Conservation (phyloP, 2,329 filamentous ascomycete species). For the Aspergillus sclerotialis region DNA sequence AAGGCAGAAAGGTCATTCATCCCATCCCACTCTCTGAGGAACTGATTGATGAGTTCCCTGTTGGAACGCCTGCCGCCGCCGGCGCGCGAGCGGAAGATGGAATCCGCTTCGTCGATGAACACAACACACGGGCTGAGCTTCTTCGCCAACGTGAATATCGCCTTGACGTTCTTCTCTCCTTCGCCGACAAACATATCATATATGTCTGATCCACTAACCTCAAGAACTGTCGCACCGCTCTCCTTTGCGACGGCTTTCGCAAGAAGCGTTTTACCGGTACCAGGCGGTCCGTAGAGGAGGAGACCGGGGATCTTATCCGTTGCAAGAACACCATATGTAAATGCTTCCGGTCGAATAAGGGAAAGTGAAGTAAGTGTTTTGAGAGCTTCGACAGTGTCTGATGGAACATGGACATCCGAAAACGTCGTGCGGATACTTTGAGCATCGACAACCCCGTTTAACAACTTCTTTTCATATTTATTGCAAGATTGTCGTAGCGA, state of each 20-base stretch:
- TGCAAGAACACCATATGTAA: constrained; percentile 86
- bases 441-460: constrained; percentile 75
- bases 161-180: constrained; percentile 90
- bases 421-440: constrained; percentile 82
- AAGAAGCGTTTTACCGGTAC: constrained; percentile 56
- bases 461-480: constrained; percentile 72
- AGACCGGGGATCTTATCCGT: constrained; percentile 87
- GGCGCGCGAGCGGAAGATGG: constrained; percentile 73
- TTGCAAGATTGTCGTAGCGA: constrained; percentile 55
- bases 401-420: constrained; percentile 72
- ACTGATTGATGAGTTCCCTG: constrained; percentile 92
- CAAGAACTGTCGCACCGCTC: constrained; percentile 63
- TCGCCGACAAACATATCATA: constrained; percentile 97
- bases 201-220: constrained; percentile 83
- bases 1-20: constrained; percentile 78
- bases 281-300: constrained; percentile 77
- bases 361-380: constrained; percentile 85
- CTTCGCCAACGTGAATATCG: constrained; percentile 83
- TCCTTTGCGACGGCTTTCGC: constrained; percentile 61
- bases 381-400: constrained; percentile 77
- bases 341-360: constrained; percentile 83
- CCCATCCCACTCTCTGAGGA: constrained; percentile 93
- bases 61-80: constrained; percentile 60
- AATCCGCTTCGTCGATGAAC: constrained; percentile 95
- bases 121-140: constrained; percentile 89